Evolutionary conservation across 768 basidiomycete genomes (phyloP).

Genomic region (Boletellus ananas): DNA sequence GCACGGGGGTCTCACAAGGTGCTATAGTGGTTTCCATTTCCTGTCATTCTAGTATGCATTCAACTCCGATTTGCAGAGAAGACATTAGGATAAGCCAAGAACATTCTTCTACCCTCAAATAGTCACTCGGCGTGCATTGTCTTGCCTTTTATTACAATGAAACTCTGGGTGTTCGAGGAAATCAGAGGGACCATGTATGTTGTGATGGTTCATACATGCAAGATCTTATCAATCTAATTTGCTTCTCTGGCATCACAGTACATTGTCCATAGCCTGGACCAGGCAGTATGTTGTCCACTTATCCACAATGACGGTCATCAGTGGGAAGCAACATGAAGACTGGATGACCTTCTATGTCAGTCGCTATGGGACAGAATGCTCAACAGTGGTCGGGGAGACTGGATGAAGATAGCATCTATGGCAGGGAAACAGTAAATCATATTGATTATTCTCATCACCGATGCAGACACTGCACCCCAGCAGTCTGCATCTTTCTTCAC

Average conservation of each 20-base stretch:
- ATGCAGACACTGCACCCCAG: constrained; percentile 84
- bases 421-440: constrained; percentile 73
- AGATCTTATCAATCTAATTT: background rate
- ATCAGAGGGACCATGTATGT: constrained; percentile 77
- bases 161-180: constrained; percentile 87
- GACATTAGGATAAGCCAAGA: constrained; percentile 36
- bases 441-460: constrained; percentile 78
- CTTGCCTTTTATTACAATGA: constrained; percentile 75
- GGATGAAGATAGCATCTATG: constrained; percentile 67
- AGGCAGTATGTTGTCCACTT: constrained; percentile 54
- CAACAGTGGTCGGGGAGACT: no score
- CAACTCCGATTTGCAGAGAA: background rate
- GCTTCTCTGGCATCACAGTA: constrained; percentile 33
- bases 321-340: constrained; percentile 45
- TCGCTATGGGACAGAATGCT: constrained; percentile 55
- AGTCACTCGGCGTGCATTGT: constrained; percentile 49
- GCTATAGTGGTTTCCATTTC: constrained; percentile 63
- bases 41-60: constrained; percentile 55
- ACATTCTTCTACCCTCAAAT: constrained; percentile 75
- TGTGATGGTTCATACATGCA: no score
- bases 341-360: no score
- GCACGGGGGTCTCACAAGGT: no score
- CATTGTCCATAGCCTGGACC: constrained; percentile 68
- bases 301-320: constrained; percentile 54
- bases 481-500: constrained; percentile 28